These are phyloP conservation scores for Glycine tomentella DNA, from an alignment of 306 rosid genomes.

Conservation along the genomic window DNA sequence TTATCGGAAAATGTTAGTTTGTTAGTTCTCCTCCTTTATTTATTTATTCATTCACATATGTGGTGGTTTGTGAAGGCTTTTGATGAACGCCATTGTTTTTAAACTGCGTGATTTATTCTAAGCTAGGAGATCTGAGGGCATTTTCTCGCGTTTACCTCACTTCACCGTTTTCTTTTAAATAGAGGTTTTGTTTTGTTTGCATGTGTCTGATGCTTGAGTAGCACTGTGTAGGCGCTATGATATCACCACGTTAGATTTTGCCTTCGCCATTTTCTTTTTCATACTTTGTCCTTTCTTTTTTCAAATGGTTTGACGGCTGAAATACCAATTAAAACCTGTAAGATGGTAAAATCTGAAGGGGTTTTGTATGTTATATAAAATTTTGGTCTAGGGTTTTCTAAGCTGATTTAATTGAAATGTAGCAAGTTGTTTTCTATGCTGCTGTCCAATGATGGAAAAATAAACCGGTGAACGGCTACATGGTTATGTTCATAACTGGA, in stretches of 20 bases:
- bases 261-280: too few relatives aligned
- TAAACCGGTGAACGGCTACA: conserved; percentile 9
- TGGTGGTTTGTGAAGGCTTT: conserved; percentile 41
- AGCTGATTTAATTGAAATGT: neutral
- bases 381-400: neutral
- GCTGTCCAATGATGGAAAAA: conserved; percentile 49
- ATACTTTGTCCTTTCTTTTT: too few relatives aligned
- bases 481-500: conserved; percentile 44
- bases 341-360: neutral
- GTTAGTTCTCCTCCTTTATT: too few relatives aligned
- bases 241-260: too few relatives aligned
- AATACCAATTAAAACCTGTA: neutral
- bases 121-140: conserved; percentile 55
- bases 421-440: neutral
- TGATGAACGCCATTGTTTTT: conserved; percentile 43
- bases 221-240: neutral
- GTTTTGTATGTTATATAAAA: neutral
- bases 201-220: conserved; percentile 12
- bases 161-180: neutral
- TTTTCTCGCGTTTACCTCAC: neutral
- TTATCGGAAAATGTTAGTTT: too few relatives aligned
- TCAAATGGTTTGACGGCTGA: too few relatives aligned
- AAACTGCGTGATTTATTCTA: conserved; percentile 39
- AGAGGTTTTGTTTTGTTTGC: neutral
- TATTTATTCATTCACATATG: neutral